Evolutionary conservation across 2,329 filamentous ascomycete species (phyloP).

Genomic region (Arthroderma uncinatum): DNA sequence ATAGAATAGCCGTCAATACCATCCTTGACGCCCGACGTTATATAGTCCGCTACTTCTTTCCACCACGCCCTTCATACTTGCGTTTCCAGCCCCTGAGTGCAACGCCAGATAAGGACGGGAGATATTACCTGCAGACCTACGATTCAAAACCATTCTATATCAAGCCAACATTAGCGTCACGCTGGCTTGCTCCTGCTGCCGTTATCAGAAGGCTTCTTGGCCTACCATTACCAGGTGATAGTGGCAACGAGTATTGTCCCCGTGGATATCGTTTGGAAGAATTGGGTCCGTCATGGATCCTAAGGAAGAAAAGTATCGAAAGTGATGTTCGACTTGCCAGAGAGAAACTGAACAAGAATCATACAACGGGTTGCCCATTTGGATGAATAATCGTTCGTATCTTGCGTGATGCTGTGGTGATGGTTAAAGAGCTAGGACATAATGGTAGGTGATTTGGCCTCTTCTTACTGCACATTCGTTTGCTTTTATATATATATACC

Average conservation of each 20-base stretch:
- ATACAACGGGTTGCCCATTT: conserved; percentile 4
- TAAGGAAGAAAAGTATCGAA: background rate
- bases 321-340: background rate
- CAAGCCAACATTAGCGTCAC: conserved; percentile 46
- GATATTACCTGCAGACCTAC: conserved; percentile 42
- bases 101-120: conserved; percentile 43
- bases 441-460: background rate
- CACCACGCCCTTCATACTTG: conserved; percentile 43
- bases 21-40: conserved; percentile 43
- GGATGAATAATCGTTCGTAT: background rate
- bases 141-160: conserved; percentile 55
- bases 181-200: conserved; percentile 47
- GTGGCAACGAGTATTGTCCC: conserved; percentile 35
- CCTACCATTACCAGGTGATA: conserved; percentile 38
- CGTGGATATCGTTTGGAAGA: conserved; percentile 43
- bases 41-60: conserved; percentile 46
- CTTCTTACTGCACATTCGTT: background rate
- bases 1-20: conserved; percentile 34
- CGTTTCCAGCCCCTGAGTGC: conserved; percentile 33
- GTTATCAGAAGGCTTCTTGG: conserved; percentile 39
- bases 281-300: conserved; percentile 43
- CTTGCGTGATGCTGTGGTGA: background rate
- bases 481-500: background rate
- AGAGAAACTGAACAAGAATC: background rate
- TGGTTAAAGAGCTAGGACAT: background rate